These are phyloP conservation scores for Phylloporus arenicola DNA, from an alignment of 768 basidiomycete species.

Conservation along the genomic window DNA sequence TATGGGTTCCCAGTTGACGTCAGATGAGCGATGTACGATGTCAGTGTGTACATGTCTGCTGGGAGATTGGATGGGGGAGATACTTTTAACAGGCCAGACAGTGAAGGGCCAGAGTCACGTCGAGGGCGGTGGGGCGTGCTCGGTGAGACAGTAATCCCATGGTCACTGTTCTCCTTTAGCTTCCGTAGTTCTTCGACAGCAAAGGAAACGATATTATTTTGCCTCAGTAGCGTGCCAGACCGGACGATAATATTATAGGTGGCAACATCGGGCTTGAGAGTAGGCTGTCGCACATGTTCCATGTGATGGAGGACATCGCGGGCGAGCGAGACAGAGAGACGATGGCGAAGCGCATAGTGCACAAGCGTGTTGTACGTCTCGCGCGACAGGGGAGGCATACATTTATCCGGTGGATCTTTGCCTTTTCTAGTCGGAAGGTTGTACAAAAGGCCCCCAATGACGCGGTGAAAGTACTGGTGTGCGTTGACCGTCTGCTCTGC, in stretches of 20 bases:
- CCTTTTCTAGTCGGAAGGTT: constrained; percentile 26
- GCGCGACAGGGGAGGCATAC: constrained; percentile 33
- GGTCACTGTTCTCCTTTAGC: constrained; percentile 15
- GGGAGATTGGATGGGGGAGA: constrained; percentile 16
- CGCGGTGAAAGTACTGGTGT: constrained; percentile 44
- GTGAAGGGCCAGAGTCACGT: neutral
- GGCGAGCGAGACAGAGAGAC: constrained; percentile 46
- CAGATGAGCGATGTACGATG: constrained; percentile 48
- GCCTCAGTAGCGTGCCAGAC: constrained; percentile 46
- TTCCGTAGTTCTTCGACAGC: constrained; percentile 34
- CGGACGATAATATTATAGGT: constrained; percentile 59
- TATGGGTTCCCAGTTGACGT: constrained; percentile 44
- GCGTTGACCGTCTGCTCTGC: constrained; percentile 32
- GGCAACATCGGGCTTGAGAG: constrained; percentile 40
- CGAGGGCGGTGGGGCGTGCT: neutral
- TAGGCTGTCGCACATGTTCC: constrained; percentile 36
- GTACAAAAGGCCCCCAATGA: constrained; percentile 38
- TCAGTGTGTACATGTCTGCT: constrained; percentile 45
- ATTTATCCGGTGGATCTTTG: constrained; percentile 14
- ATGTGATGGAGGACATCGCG: constrained; percentile 51
- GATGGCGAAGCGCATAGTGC: constrained; percentile 60
- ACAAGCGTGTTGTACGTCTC: constrained; percentile 57
- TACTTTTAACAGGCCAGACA: constrained; percentile 11
- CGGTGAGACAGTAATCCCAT: constrained; percentile 22
- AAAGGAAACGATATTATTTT: constrained; percentile 37